Conservation (phyloP, 805 yeast species). For the Zygoascus flipseniorum region DNA sequence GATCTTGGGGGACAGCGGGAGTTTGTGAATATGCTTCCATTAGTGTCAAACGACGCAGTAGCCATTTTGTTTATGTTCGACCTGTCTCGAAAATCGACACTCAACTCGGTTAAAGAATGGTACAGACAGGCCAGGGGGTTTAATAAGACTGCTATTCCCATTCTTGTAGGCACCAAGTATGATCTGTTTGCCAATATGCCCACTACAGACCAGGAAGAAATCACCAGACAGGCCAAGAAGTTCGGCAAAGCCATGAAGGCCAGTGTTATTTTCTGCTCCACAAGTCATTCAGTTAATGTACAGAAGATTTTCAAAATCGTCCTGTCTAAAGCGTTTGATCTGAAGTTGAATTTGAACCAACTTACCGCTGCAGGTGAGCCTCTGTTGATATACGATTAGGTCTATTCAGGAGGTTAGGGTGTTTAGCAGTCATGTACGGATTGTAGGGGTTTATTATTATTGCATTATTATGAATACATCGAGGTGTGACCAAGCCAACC, state of each 20-base stretch:
- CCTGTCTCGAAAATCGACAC: constrained; percentile 73
- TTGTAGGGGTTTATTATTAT: neutral
- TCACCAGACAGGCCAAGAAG: constrained; percentile 72
- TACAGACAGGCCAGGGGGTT: constrained; percentile 84
- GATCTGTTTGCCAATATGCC: constrained; percentile 77
- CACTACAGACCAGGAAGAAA: constrained; percentile 71
- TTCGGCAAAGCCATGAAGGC: constrained; percentile 89
- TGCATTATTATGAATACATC: neutral
- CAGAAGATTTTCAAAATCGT: constrained; percentile 90
- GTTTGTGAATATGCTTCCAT: constrained; percentile 89
- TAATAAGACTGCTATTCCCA: constrained; percentile 84
- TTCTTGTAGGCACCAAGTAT: constrained; percentile 87
- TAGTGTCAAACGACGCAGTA: constrained; percentile 86
- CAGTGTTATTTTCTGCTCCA: constrained; percentile 75
- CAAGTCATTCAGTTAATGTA: constrained; percentile 84
- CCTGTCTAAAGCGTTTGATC: constrained; percentile 82
- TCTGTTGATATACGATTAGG: constrained; percentile 48
- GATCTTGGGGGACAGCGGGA: constrained; percentile 95
- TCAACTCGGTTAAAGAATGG: constrained; percentile 91
- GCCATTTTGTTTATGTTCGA: constrained; percentile 88
- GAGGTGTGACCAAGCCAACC: no score
- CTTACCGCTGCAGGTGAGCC: constrained; percentile 88
- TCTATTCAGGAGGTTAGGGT: constrained; percentile 24
- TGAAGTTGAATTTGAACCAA: constrained; percentile 76
- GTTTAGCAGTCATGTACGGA: constrained; percentile 17